Percentiles rank a stretch among this genome's conserved stretches.
Evolutionary conservation across 2,329 filamentous ascomycete genomes (phyloP).

Genomic region (Ascosphaera pollenicola): DNA sequence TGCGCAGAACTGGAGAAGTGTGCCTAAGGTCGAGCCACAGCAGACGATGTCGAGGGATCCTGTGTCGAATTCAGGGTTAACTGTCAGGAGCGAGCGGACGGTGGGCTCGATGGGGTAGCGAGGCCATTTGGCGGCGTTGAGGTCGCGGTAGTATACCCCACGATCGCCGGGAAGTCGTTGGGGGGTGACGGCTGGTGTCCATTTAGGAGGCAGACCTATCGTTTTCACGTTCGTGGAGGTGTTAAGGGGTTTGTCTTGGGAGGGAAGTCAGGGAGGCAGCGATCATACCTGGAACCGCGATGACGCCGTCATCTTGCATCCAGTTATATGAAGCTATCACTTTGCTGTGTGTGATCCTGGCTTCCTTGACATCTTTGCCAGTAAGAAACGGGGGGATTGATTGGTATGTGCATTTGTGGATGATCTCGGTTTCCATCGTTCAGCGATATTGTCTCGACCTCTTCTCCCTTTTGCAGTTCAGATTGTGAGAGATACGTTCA

Average conservation of each 20-base stretch:
- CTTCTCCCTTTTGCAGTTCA: too few relatives aligned
- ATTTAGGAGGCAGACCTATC: conserved; percentile 28
- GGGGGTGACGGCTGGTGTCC: conserved; percentile 22
- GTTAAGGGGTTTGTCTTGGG: neutral
- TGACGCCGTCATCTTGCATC: conserved; percentile 16
- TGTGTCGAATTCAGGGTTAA: conserved; percentile 15
- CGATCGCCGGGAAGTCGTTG: conserved; percentile 20
- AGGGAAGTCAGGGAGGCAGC: conserved; percentile 1
- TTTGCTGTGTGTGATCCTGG: conserved; percentile 17
- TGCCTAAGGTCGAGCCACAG: conserved; percentile 39
- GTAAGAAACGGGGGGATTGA: conserved; percentile 4
- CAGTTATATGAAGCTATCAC: conserved; percentile 32
- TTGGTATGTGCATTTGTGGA: too few relatives aligned
- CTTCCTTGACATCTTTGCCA: conserved; percentile 8
- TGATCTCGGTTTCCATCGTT: too few relatives aligned
- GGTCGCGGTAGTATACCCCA: conserved; percentile 25
- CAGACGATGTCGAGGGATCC: conserved; percentile 31
- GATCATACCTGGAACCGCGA: conserved; percentile 23
- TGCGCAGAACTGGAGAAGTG: conserved; percentile 22
- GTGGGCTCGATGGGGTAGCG: conserved; percentile 23
- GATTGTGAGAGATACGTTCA: too few relatives aligned
- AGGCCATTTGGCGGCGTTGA: conserved; percentile 13
- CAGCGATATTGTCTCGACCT: too few relatives aligned
- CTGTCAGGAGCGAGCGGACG: conserved; percentile 19
- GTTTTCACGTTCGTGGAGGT: conserved; percentile 3